Evolutionary conservation across 148 eudicot species (phyloP).

Genomic region (Polygonum aviculare): DNA sequence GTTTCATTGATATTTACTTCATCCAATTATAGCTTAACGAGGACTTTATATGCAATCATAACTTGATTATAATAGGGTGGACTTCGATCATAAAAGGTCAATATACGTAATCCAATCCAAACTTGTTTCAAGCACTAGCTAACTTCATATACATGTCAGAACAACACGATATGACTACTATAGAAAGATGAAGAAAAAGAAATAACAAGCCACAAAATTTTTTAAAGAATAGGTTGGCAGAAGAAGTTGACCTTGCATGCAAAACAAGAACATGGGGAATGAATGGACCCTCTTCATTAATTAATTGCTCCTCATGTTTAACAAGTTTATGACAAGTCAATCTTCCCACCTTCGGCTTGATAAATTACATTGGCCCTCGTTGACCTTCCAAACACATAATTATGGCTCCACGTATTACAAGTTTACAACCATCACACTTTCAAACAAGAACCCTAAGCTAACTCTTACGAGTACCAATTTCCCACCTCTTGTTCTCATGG

Average conservation of each 20-base stretch:
- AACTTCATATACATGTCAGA: no score
- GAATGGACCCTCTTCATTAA: slow-evolving; percentile 2
- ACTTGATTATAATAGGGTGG: no score
- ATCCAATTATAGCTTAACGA: no score
- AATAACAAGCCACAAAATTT: not conserved
- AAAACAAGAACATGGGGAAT: not conserved
- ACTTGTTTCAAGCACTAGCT: no score
- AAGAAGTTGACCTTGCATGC: not conserved
- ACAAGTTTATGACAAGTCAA: not conserved
- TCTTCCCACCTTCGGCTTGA: not conserved
- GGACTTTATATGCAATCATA: no score
- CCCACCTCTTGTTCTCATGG: no score
- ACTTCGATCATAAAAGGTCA: no score
- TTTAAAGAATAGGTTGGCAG: not conserved
- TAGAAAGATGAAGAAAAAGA: not conserved
- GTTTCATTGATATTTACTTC: no score
- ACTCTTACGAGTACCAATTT: no score
- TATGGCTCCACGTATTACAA: not conserved
- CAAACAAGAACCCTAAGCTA: not conserved
- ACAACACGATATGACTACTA: no score
- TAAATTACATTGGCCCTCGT: not conserved
- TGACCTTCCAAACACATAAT: not conserved
- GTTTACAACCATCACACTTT: not conserved
- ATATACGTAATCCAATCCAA: no score
- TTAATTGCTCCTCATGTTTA: not conserved